These are phyloP conservation scores for Suaeda aralocaspica DNA, from an alignment of 148 eudicot genomes.

Conservation along the genomic window DNA sequence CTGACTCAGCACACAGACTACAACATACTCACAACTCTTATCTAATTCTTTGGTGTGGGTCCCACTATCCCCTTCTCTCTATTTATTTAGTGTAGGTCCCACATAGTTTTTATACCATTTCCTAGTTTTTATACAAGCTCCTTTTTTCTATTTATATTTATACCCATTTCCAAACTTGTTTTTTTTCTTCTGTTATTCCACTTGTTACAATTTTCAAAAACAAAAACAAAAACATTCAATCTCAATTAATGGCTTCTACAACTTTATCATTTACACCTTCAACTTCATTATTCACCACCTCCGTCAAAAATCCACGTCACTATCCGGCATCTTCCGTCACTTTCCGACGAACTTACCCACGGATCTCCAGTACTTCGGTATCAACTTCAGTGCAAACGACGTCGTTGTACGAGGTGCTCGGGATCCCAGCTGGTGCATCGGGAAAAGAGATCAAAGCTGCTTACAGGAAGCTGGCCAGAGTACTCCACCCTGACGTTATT, in stretches of 20 bases:
- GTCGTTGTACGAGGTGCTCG: conserved; percentile 55
- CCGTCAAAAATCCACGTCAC: background rate
- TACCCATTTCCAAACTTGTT: too few relatives aligned
- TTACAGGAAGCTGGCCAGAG: conserved; percentile 49
- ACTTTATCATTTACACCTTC: background rate
- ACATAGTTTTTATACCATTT: background rate
- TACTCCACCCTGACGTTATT: conserved; percentile 49
- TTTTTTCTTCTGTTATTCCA: too few relatives aligned
- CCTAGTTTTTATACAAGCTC: background rate
- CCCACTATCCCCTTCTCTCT: too few relatives aligned
- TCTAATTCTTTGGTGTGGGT: background rate
- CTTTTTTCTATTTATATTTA: too few relatives aligned
- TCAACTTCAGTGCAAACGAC: conserved; percentile 13
- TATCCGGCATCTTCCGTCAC: conserved; percentile 9
- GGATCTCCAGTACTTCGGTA: conserved; percentile 16
- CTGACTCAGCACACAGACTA: conserved; percentile 6
- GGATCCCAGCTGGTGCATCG: conserved; percentile 37
- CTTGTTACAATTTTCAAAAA: too few relatives aligned
- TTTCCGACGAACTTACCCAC: background rate
- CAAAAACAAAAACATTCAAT: background rate
- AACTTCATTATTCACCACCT: background rate
- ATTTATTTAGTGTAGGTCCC: background rate
- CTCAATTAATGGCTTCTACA: conserved; percentile 9
- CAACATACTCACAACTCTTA: background rate
- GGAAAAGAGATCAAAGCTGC: conserved; percentile 53